Conservation (phyloP, 179 eudicot species). For the Beta lomatogona region DNA sequence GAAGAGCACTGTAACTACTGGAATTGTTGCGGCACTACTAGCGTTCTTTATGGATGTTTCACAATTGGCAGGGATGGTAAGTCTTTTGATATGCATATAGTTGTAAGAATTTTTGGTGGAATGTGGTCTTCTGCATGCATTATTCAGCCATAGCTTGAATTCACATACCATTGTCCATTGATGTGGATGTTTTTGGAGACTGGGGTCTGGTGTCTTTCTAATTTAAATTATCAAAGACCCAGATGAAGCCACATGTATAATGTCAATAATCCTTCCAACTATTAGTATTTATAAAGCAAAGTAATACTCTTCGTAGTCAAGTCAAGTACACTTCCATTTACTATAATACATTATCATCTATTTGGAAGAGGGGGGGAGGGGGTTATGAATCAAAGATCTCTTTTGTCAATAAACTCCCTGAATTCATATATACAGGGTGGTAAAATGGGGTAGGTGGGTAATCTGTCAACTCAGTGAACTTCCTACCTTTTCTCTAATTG, state of each 20-base stretch:
- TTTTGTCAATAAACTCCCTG: background rate
- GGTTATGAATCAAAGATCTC: background rate
- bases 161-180: background rate
- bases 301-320: background rate
- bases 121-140: background rate
- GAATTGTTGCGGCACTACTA: slow-evolving; percentile 68
- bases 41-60: slow-evolving; percentile 92
- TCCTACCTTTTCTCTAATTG: no score
- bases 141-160: slow-evolving; percentile 6
- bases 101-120: background rate
- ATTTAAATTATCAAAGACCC: background rate
- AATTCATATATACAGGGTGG: no score
- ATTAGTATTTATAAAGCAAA: background rate
- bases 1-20: slow-evolving; percentile 76
- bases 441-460: no score
- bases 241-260: background rate
- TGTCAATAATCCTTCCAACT: background rate
- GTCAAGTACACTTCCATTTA: background rate
- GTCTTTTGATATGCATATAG: slow-evolving; percentile 25
- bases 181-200: background rate
- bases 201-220: background rate
- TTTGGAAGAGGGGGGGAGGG: background rate
- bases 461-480: no score
- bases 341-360: background rate
- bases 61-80: slow-evolving; percentile 92